Base-by-base conservation (phyloP, 345 rosid species). In the Rhizophora apiculata region DNA sequence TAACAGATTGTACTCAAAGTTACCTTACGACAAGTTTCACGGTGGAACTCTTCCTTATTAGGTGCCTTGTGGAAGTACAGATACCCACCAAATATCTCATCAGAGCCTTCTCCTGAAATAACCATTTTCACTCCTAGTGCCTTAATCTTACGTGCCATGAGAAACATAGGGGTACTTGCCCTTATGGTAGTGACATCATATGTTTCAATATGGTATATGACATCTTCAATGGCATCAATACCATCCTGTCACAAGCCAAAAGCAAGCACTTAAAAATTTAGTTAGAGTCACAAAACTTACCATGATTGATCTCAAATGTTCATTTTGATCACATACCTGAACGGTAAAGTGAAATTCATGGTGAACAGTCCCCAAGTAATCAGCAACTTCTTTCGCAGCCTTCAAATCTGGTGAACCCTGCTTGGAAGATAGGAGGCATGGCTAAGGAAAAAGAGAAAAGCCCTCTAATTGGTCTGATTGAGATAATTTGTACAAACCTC, bases 51-150 rank as follows among this genome's bases (percentile, higher is more conserved):
- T 68, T 91, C 84, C 75, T 89, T 91, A 60, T 89, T 87, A 34
- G 98, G 97, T 64, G 98, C 98, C 82, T 95, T 95, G 75, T 95
- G 99, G 82, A 95, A 92, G 71, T 92, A 95, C 63, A 95, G 72
- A 83, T 95, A 95, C 8, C 98, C 98, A 63, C 98, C 98, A 57
- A 94, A 89, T 37, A 94, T 72, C 85, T 94, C 98, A 64, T 94
- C 97, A 1, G 97, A 81, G 22, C 97, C 98, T 78, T 94, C 98
- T 55, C 96, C 96, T n/a, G 98, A 94, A 51, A 94, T 80, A 72
- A 94, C 98, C 98, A 91, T 91, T 87, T 94, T 94, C 31, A 94
- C 96, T 22, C 98, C 97, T 5, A 89, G 83, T 6, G 98, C 84
- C 83, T 94, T 94, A 36, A 94, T 94, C 88, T 91, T 94, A 8